phyloP scores from a whole-genome alignment of 2,329 filamentous ascomycete genomes.

The Diatrype stigma region DNA sequence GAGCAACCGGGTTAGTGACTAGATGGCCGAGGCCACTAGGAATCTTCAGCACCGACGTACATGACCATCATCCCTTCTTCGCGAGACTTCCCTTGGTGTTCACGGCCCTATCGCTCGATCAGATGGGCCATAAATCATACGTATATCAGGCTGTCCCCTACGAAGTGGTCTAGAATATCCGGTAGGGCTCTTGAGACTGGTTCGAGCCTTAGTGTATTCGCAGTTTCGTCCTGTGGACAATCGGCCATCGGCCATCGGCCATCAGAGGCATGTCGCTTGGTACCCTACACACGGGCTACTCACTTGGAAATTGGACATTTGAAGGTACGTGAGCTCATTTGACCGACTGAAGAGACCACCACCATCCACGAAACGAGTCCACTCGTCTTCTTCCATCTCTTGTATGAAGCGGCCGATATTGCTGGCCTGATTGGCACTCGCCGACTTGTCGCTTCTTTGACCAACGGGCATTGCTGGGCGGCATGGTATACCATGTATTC shows the following conservation, averaged over 20 bases:
- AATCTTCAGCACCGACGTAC: background rate
- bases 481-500: no score
- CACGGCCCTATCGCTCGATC: background rate
- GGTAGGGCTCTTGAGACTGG: background rate
- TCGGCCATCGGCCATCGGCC: no score
- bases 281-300: background rate
- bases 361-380: background rate
- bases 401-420: background rate
- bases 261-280: background rate
- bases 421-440: no score
- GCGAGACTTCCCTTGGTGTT: background rate
- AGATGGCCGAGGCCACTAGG: no score
- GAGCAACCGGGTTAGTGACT: background rate
- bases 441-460: no score
- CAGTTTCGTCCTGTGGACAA: background rate
- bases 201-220: background rate
- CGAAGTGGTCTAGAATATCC: background rate
- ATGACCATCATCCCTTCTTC: background rate
- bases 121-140: background rate
- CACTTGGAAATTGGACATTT: background rate
- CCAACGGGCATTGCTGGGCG: no score
- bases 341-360: background rate
- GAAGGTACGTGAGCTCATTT: background rate
- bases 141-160: background rate
- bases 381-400: background rate